Base-by-base conservation (phyloP, 352 stramenopile genomes). In the Globisporangium acanthophoron region DNA sequence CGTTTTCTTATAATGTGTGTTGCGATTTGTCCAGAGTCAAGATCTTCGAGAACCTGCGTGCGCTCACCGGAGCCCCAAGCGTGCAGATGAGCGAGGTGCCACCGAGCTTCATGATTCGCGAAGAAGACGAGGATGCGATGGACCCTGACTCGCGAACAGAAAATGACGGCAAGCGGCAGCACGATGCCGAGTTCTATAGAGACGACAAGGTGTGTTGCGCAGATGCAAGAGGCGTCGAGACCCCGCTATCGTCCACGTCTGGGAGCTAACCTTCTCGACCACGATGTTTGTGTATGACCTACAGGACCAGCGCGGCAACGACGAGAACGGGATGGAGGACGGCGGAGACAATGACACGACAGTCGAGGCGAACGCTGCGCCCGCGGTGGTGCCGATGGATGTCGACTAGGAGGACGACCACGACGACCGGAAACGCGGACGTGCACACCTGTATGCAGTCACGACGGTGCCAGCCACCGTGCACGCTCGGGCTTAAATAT, bases 21-120 rank as follows among this genome's bases (percentile, higher is more conserved):
- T 27, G 24, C 24, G 21, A 7, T 11, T 18, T 3, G 16, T 60
- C 7, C 5, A 94, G 82, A 58, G 72, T 76, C 47, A 90, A 91
- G 73, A 90, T 94, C 45, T 92, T 92, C 63, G 85, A 94, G 64
- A 84, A 94, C 56, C 67, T 94, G 16, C 69, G 78, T 21, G 78
- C 82, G 0, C 57, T 94, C 15, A 85, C 74, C 21, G 85, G 85
- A 18, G 85, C 85, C 8, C 85, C 85, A 5, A 94, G 85, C 35
- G 76, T 94, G 40, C 85, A 94, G 54, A 92, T 94, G 82, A 80
- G 61, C 11, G 69, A 86, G 61, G 80, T 80, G 5, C 85, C 85
- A 40, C 81, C 85, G 6, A 81, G 69, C n/a, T 70, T 72, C 31
- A 87, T 90, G 71, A 63, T 92, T 6, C 76, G 75, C 20, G 85